Evolutionary conservation across 306 rosid genomes (phyloP).

Genomic region (Leucaena leucocephala): DNA sequence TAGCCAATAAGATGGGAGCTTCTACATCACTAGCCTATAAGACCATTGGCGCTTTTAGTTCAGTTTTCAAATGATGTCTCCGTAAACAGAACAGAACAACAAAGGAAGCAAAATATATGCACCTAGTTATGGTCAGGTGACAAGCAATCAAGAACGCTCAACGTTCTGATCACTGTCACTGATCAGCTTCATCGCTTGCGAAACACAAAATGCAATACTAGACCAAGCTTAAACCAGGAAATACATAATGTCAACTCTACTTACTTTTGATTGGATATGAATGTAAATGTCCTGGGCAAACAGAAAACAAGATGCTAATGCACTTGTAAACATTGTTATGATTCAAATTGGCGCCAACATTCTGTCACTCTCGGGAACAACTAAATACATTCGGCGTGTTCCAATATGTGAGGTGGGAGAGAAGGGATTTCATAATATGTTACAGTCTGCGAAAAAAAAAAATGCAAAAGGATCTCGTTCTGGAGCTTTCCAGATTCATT

Average conservation of each 20-base stretch:
- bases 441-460: neutral
- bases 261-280: neutral
- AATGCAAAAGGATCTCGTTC: constrained; percentile 12
- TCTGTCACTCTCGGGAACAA: neutral
- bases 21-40: too few relatives aligned
- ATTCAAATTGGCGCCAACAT: neutral
- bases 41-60: too few relatives aligned
- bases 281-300: neutral
- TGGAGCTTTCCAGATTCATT: constrained; percentile 10
- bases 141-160: neutral
- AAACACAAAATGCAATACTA: neutral
- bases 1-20: too few relatives aligned
- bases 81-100: neutral
- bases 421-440: neutral
- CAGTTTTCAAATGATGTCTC: neutral
- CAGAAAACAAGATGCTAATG: neutral
- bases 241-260: neutral
- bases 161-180: too few relatives aligned
- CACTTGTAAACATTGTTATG: neutral
- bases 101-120: neutral
- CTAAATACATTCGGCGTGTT: neutral
- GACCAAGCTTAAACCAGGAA: neutral
- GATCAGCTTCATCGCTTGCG: neutral
- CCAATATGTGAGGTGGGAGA: neutral
- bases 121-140: neutral